Evolutionary conservation across 495 filamentous ascomycete genomes (phyloP).

Genomic region (Tetracladium marchalianum): DNA sequence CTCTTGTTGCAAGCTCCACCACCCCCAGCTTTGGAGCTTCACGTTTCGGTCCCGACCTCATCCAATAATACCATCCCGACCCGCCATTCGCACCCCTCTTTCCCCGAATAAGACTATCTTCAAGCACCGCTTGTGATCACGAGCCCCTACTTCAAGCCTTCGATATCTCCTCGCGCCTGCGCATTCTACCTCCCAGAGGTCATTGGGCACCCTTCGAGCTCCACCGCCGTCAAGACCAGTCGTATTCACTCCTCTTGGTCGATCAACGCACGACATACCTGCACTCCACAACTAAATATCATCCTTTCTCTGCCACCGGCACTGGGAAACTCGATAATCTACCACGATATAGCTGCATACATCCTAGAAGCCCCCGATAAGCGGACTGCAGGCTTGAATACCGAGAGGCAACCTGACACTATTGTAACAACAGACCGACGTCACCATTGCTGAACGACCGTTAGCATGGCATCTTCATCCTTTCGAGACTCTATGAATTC

Average conservation of each 20-base stretch:
- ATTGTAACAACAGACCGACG: conserved; percentile 15
- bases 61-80: conserved; percentile 6
- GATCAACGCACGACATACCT: conserved; percentile 24
- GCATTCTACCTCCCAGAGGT: conserved; percentile 17
- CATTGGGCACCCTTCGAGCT: conserved; percentile 26
- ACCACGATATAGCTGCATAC: conserved; percentile 1
- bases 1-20: neutral
- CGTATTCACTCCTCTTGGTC: conserved; percentile 16
- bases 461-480: conserved; percentile 73
- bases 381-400: no score
- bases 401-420: no score
- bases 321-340: conserved; percentile 18
- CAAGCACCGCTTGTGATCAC: conserved; percentile 13
- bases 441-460: neutral
- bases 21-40: neutral
- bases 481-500: conserved; percentile 93
- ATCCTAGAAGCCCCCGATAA: no score
- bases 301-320: conserved; percentile 14
- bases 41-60: neutral
- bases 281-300: conserved; percentile 13
- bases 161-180: conserved; percentile 1
- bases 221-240: conserved; percentile 6
- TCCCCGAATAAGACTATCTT: neutral
- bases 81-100: conserved; percentile 7
- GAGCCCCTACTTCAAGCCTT: conserved; percentile 10